Base-by-base conservation (phyloP, 106 monocot species). In the Agapanthus africanus region DNA sequence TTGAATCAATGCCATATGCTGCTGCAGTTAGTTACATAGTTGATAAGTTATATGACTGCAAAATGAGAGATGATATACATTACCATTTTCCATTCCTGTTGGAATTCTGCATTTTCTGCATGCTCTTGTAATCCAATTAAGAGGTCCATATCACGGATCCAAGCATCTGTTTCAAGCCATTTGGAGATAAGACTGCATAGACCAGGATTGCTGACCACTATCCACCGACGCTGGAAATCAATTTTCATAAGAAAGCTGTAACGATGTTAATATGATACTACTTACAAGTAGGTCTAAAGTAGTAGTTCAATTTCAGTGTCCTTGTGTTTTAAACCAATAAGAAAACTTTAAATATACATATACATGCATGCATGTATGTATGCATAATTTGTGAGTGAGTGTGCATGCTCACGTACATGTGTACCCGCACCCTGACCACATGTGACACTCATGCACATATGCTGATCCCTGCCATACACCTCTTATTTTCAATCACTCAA, bases 131-230 rank as follows among this genome's bases (percentile, higher is more conserved):
- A 74, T 79, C 69, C 79, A 39, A 79, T 25, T 64, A 79, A 28
- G 4, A 79, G 79, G 57, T 79, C 79, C 22, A 67, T 56, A 68
- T 79, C 74, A 69, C 79, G 69, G 68, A 79, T 79, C 79, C 79
- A 79, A 54, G 73, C 38, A 68, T 79, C 74, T 34, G 79, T 79
- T 61, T 74, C 69, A 54, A 79, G 79, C 74, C 79, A 74, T 74
- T 73, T 79, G 14, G 74, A 74, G 21, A 79, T 74, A 56, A 79
- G 79, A 34, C 63, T 62, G 69, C 73, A 79, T 63, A 79, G 54
- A 69, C 63, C 40, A 54, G 79, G 79, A 64, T 79, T 79, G 73
- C 73, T 74, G 34, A 79, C 79, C 15, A 79, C 74, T 63, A 79
- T 32, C 79, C 79, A 79, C 16, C 79, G 72, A 52, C 79, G 73